Evolutionary conservation across 257 asterid genomes (phyloP).

Genomic region (Marsdenia floribunda): DNA sequence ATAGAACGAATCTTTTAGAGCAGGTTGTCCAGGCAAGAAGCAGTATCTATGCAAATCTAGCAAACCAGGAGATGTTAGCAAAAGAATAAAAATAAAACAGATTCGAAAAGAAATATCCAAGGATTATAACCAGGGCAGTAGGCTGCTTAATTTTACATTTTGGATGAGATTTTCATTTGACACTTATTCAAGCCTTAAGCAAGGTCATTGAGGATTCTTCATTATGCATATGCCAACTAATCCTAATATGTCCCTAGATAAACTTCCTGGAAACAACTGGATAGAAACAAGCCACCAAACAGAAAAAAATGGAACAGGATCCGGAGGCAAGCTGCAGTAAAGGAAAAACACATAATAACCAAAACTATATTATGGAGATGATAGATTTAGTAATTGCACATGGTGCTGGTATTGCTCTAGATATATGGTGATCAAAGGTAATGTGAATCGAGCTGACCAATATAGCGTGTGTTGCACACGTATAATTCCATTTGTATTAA

Average conservation of each 20-base stretch:
- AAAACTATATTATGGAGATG: not conserved
- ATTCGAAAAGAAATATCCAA: not conserved
- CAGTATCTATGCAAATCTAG: not conserved
- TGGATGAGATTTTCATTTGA: not conserved
- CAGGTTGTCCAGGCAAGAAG: not conserved
- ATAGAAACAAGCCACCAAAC: not conserved
- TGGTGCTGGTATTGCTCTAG: not conserved
- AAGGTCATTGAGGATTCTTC: not conserved
- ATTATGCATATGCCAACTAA: not conserved
- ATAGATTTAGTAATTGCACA: not conserved
- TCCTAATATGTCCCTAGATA: not conserved
- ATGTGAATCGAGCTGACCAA: not conserved
- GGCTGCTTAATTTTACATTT: not conserved
- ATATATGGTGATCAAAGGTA: not conserved
- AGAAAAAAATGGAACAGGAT: not conserved
- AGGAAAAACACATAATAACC: not conserved
- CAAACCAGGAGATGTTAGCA: not conserved
- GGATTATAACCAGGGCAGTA: not conserved
- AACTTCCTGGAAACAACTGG: not conserved
- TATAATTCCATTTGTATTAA: not conserved
- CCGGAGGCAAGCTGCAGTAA: not conserved
- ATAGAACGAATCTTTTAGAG: no score
- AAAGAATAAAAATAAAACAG: no score
- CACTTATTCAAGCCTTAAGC: not conserved
- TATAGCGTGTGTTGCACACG: not conserved